Evolutionary conservation across 2,329 filamentous ascomycete genomes (phyloP).

Genomic region (Cercospora citrullina): DNA sequence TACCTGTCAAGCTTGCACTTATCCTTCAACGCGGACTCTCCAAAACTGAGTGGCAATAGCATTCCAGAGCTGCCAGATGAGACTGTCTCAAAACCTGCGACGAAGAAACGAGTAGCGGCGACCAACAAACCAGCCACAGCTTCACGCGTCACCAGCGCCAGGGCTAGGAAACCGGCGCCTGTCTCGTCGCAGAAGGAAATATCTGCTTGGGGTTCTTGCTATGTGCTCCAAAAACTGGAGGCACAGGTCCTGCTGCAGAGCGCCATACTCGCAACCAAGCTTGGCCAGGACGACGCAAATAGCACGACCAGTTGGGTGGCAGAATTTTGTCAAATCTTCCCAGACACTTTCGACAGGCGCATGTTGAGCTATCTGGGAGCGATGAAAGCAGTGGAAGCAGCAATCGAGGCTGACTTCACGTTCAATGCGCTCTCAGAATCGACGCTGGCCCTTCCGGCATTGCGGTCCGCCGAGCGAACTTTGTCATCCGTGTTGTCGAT

Average conservation of each 20-base stretch:
- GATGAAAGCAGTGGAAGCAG: slow-evolving; percentile 33
- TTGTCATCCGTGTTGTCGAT: neutral
- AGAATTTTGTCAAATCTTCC: slow-evolving; percentile 11
- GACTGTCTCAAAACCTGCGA: neutral
- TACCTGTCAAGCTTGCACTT: slow-evolving; percentile 6
- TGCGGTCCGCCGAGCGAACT: slow-evolving; percentile 39
- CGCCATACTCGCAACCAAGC: slow-evolving; percentile 14
- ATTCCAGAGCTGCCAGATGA: neutral
- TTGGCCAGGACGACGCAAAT: neutral
- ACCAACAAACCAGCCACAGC: neutral
- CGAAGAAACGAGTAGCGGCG: neutral
- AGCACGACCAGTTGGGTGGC: neutral
- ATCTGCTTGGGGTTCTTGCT: slow-evolving; percentile 16
- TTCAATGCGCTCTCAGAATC: slow-evolving; percentile 66
- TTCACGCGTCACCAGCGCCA: neutral
- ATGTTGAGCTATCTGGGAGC: slow-evolving; percentile 17
- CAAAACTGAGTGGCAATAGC: neutral
- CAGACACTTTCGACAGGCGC: slow-evolving; percentile 13
- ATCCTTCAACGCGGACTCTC: neutral
- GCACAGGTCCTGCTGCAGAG: slow-evolving; percentile 16
- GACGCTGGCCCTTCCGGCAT: slow-evolving; percentile 79
- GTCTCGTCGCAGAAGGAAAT: neutral
- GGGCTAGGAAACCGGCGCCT: neutral
- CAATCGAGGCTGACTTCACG: slow-evolving; percentile 62
- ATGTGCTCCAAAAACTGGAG: slow-evolving; percentile 19